Percentiles rank a stretch among this genome's conserved stretches.
Conservation (phyloP, 345 rosid species). For the Lumnitzera racemosa region DNA sequence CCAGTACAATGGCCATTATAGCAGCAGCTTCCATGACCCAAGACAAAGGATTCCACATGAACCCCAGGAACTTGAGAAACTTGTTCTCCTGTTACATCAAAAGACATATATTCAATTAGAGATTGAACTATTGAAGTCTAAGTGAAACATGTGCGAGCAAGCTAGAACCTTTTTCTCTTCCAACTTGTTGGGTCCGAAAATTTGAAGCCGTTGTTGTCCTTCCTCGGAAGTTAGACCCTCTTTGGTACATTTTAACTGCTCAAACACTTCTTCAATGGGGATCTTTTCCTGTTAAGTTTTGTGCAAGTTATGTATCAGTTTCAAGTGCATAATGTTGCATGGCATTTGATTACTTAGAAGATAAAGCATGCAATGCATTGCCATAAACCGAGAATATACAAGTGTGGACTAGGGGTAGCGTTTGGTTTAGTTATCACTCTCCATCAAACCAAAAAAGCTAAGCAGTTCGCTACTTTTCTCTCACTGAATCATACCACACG, state of each 20-base stretch:
- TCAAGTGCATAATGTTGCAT: not conserved
- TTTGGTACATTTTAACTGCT: constrained; percentile 66
- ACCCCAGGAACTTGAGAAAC: constrained; percentile 70
- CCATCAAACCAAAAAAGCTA: too few species aligned
- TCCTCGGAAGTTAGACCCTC: constrained; percentile 58
- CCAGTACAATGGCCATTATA: constrained; percentile 78
- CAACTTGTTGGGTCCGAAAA: constrained; percentile 88
- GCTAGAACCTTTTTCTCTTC: constrained; percentile 69
- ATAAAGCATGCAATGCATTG: too few species aligned
- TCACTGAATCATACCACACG: too few species aligned
- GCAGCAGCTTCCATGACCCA: constrained; percentile 97
- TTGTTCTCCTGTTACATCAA: constrained; percentile 54
- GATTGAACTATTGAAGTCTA: not conserved
- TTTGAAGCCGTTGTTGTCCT: constrained; percentile 64
- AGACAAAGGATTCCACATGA: constrained; percentile 90
- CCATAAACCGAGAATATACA: too few species aligned
- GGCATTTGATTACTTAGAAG: not conserved
- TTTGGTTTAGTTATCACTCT: too few species aligned
- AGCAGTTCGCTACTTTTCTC: too few species aligned
- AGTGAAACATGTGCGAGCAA: not conserved
- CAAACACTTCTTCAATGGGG: constrained; percentile 85
- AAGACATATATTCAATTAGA: not conserved
- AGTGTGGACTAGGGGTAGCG: too few species aligned
- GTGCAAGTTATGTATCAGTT: not conserved
- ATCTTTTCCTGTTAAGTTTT: constrained; percentile 53